phyloP scores from a whole-genome alignment of 345 rosid species.

The Melastoma malabathricum region DNA sequence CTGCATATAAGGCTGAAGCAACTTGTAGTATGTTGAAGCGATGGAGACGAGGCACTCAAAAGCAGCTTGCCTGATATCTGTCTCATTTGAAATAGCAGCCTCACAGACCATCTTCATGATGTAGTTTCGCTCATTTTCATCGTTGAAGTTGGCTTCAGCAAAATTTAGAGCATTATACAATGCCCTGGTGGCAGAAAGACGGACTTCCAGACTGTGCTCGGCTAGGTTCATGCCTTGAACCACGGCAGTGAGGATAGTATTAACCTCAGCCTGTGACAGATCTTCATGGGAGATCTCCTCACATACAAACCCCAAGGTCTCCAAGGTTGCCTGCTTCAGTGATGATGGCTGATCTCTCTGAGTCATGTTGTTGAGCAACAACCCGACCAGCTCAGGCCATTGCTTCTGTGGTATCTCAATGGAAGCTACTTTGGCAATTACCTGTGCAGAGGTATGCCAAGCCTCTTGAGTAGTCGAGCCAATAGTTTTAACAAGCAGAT shows the following conservation, averaged over 20 bases:
- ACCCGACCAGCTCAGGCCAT: conserved; percentile 76
- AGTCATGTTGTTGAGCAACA: conserved; percentile 65
- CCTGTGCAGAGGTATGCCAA: conserved; percentile 81
- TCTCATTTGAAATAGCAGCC: conserved; percentile 71
- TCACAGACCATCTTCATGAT: conserved; percentile 94
- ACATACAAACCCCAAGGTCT: conserved; percentile 83
- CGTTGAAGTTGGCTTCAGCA: conserved; percentile 86
- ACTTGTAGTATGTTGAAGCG: conserved; percentile 73
- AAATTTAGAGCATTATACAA: conserved; percentile 76
- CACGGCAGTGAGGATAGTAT: conserved; percentile 82
- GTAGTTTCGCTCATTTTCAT: conserved; percentile 83
- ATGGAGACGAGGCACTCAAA: conserved; percentile 96
- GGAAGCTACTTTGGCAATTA: conserved; percentile 80
- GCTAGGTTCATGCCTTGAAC: conserved; percentile 93
- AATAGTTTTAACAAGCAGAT: conserved; percentile 52
- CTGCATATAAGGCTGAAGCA: conserved; percentile 80
- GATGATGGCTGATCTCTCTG: conserved; percentile 40
- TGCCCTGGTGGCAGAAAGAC: conserved; percentile 80
- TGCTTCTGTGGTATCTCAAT: conserved; percentile 85
- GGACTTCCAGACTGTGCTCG: conserved; percentile 58
- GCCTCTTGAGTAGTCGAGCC: conserved; percentile 60
- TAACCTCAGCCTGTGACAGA: conserved; percentile 84
- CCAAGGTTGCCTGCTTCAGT: conserved; percentile 80
- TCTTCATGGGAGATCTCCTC: conserved; percentile 83
- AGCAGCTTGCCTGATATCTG: conserved; percentile 76